Conservation (phyloP, 2,329 filamentous ascomycete species). For the Talaromyces sp. region DNA sequence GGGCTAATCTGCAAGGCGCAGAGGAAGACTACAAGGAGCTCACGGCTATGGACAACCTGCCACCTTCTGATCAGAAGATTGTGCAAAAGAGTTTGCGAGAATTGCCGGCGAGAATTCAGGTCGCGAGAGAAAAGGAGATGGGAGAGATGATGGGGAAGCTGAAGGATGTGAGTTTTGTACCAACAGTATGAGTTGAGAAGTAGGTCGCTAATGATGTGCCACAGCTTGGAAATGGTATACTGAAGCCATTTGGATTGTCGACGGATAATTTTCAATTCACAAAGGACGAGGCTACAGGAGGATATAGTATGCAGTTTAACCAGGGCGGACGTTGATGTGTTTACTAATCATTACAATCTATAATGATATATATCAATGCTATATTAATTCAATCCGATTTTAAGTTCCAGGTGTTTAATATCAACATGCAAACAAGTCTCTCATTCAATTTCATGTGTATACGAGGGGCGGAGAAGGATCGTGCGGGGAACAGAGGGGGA, state of each 20-base stretch:
- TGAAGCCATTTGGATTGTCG: slow-evolving; percentile 89
- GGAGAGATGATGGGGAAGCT: slow-evolving; percentile 97
- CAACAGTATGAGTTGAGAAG: not conserved
- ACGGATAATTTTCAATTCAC: slow-evolving; percentile 94
- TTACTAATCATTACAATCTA: not conserved
- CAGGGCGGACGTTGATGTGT: slow-evolving; percentile 11
- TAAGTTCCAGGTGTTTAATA: not conserved
- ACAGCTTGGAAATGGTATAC: slow-evolving; percentile 77
- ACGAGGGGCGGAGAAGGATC: not conserved
- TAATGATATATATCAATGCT: not conserved
- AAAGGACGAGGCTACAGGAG: slow-evolving; percentile 81
- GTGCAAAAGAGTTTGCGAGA: slow-evolving; percentile 60
- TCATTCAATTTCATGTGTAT: not conserved
- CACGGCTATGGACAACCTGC: slow-evolving; percentile 54
- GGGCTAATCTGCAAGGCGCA: slow-evolving; percentile 73
- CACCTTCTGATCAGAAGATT: slow-evolving; percentile 59
- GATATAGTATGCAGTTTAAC: slow-evolving; percentile 87
- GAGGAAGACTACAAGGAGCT: slow-evolving; percentile 73
- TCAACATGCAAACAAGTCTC: not conserved
- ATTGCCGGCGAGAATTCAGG: slow-evolving; percentile 64
- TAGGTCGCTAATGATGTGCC: slow-evolving; percentile 3
- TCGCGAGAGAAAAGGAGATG: slow-evolving; percentile 80
- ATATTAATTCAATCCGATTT: not conserved
- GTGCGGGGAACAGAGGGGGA: not conserved
- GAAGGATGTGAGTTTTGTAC: slow-evolving; percentile 57